These are phyloP conservation scores for Trichaptum fuscoviolaceum DNA, from an alignment of 768 basidiomycete species.

Conservation along the genomic window DNA sequence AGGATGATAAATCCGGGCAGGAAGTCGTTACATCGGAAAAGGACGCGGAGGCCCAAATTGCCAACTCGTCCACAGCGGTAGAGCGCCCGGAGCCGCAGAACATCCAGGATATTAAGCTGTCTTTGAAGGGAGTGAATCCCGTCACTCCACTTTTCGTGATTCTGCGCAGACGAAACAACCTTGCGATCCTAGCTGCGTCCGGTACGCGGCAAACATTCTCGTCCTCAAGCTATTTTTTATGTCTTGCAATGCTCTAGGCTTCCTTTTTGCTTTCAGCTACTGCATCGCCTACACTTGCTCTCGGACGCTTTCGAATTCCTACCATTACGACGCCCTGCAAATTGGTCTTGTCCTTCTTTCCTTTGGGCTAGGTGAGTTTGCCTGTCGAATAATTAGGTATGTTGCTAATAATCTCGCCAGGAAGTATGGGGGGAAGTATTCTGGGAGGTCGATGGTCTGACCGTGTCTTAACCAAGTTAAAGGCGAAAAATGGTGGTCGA, in stretches of 20 bases:
- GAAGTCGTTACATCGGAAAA: constrained; percentile 9
- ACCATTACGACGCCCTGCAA: constrained; percentile 61
- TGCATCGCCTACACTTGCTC: constrained; percentile 70
- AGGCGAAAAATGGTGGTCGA: constrained; percentile 38
- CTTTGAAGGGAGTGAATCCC: constrained; percentile 72
- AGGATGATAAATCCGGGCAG: constrained; percentile 1
- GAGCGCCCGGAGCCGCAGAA: constrained; percentile 8
- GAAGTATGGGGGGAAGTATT: constrained; percentile 48
- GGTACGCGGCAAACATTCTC: constrained; percentile 33
- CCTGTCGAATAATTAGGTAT: background rate
- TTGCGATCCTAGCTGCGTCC: constrained; percentile 58
- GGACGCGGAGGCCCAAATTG: constrained; percentile 21
- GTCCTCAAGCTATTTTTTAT: constrained; percentile 7
- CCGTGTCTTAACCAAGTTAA: constrained; percentile 36
- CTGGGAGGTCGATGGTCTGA: constrained; percentile 59
- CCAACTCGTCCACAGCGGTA: constrained; percentile 12
- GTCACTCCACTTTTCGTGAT: constrained; percentile 56
- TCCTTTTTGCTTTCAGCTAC: constrained; percentile 69
- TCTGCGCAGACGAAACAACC: constrained; percentile 59
- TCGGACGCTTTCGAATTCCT: constrained; percentile 57
- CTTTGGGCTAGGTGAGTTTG: constrained; percentile 56
- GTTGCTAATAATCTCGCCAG: constrained; percentile 21
- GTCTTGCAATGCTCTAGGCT: constrained; percentile 34
- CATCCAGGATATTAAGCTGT: constrained; percentile 40
- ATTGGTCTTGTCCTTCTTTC: constrained; percentile 75